Conservation (phyloP, 257 asterid species). For the Solanum peruvianum region DNA sequence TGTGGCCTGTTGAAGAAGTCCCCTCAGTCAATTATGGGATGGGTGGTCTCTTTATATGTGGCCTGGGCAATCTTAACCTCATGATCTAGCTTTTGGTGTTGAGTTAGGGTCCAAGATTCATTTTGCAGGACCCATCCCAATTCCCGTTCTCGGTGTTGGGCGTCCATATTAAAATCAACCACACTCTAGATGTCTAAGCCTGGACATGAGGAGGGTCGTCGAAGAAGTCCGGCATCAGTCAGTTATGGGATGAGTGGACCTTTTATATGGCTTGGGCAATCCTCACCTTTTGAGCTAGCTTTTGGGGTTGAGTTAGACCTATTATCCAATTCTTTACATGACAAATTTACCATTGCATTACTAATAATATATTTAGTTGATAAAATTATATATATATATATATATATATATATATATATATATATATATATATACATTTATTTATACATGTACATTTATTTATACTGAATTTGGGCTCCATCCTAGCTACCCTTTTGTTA, state of each 20-base stretch:
- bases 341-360: not conserved
- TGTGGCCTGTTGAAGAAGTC: not conserved
- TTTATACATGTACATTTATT: not conserved
- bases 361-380: not conserved
- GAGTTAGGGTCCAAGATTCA: not conserved
- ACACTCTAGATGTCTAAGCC: not conserved
- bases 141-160: not conserved
- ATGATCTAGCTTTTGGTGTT: not conserved
- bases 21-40: not conserved
- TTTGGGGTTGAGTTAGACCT: not conserved
- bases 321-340: not conserved
- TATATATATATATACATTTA: not conserved
- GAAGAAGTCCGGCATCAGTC: not conserved
- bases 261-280: not conserved
- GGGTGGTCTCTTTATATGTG: not conserved
- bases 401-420: not conserved
- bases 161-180: not conserved
- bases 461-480: not conserved
- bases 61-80: not conserved
- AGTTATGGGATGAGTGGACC: not conserved
- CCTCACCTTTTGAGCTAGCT: not conserved
- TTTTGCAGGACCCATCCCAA: not conserved
- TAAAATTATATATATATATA: not conserved
- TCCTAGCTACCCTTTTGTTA: not conserved
- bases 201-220: not conserved